Conservation (phyloP, 352 stramenopile species). For the Phytophthora foliorum region DNA sequence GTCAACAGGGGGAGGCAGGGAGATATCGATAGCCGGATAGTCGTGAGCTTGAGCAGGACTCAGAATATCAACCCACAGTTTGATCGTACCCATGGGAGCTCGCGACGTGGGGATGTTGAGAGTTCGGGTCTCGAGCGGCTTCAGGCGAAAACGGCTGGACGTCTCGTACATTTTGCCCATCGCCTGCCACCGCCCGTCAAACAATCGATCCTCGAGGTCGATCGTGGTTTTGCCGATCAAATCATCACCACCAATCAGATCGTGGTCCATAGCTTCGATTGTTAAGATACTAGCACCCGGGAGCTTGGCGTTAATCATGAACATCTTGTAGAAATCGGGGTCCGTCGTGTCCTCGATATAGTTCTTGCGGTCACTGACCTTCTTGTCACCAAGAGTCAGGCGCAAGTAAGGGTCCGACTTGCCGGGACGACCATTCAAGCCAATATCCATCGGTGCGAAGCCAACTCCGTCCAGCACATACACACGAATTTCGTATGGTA, state of each 20-base stretch:
- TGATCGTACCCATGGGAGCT: conserved; percentile 86
- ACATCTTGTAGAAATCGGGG: conserved; percentile 94
- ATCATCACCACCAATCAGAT: conserved; percentile 92
- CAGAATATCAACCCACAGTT: conserved; percentile 94
- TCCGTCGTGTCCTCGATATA: conserved; percentile 90
- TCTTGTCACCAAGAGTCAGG: conserved; percentile 87
- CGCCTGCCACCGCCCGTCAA: conserved; percentile 89
- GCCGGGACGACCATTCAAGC: conserved; percentile 79
- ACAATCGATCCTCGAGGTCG: conserved; percentile 94
- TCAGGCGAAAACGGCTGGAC: conserved; percentile 66
- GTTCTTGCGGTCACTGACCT: conserved; percentile 92
- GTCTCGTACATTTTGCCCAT: conserved; percentile 91
- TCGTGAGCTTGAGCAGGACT: conserved; percentile 76
- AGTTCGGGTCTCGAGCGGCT: conserved; percentile 85
- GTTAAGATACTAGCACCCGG: conserved; percentile 88
- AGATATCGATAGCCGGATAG: conserved; percentile 88
- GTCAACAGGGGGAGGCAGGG: conserved; percentile 78
- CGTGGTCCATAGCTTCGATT: conserved; percentile 93
- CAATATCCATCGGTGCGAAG: conserved; percentile 90
- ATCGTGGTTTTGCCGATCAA: conserved; percentile 94
- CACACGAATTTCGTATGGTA: conserved; percentile 88
- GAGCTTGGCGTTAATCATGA: conserved; percentile 84
- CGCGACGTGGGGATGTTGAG: conserved; percentile 89
- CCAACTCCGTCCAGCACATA: conserved; percentile 90
- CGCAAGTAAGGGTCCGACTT: conserved; percentile 92